Base-by-base conservation (phyloP, 2,329 filamentous ascomycete genomes). In the Fusarium palustre region DNA sequence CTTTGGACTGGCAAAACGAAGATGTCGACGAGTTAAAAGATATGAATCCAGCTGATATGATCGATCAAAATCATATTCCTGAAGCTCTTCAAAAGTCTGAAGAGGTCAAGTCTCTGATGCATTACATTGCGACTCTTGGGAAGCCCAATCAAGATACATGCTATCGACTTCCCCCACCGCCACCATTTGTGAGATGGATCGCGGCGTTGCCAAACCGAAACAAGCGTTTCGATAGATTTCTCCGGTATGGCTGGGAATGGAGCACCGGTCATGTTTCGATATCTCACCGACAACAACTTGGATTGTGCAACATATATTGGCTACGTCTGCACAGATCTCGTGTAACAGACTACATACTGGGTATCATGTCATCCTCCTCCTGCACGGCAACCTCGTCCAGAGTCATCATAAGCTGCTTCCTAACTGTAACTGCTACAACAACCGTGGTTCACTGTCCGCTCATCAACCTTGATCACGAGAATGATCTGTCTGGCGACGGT, bases 51-150 rank as follows among this genome's bases (percentile, higher is more conserved):
- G 31, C 31, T 12, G 41, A 47, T 22, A 22, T 67, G 42, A 33
- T 54, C 30, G 38, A 60, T 24, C 49, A 18, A 25, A 24, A 20
- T 45, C 38, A n/a, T 28, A 9, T 13, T 31, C 15, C 12, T 34
- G 46, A 49, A 49, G 8, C 49, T 41, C 20, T 34, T 25, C 39
- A 8, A 20, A 56, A 12, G 12, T 24, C 15, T 11, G 53, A 65
- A 45, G 63, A 70, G 34, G 25, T 59, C 22, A 59, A 30, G 46
- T 60, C 64, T 33, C 18, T 39, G 8, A 42, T 59, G 43, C n/a
- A 49, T 3, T 70, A 70, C 33, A 22, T 70, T 4, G n/a, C 7
- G 5, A 61, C 36, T 0, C 56, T 64, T 20, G 46, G 28, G 20
- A 30, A 65, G 6, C 20, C 24, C 9, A 61, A 16, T 8, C 41